A percentile compares a stretch with the other conserved stretches of the same genome.
Evolutionary conservation across 1,284 basidiomycete species (phyloP).

Genomic region (Retiboletus flavoniger): DNA sequence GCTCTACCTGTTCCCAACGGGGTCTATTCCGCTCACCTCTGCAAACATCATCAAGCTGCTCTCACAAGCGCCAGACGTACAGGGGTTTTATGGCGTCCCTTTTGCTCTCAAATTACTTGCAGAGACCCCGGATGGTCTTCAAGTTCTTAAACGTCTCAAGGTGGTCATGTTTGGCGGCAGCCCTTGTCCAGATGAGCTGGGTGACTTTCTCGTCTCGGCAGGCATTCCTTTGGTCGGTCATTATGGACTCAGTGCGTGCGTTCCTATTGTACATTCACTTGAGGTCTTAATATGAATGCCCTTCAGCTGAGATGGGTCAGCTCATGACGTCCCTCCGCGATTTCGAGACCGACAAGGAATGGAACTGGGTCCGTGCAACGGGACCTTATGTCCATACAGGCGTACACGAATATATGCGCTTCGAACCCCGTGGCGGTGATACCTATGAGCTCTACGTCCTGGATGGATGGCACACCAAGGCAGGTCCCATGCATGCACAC

Average conservation of each 20-base stretch:
- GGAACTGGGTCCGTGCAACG: slow-evolving; percentile 54
- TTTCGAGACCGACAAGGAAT: slow-evolving; percentile 53
- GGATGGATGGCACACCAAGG: slow-evolving; percentile 57
- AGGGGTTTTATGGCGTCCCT: slow-evolving; percentile 22
- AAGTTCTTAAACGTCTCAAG: slow-evolving; percentile 47
- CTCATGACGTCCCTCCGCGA: slow-evolving; percentile 53
- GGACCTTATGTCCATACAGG: slow-evolving; percentile 30
- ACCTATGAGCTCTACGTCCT: slow-evolving; percentile 55
- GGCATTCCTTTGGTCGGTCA: slow-evolving; percentile 55
- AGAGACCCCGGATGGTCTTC: slow-evolving; percentile 50
- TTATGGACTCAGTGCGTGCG: slow-evolving; percentile 46
- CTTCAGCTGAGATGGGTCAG: slow-evolving; percentile 37
- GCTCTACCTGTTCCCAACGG: slow-evolving; percentile 51
- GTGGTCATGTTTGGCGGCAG: slow-evolving; percentile 51
- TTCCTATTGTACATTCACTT: neutral
- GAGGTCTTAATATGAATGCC: neutral
- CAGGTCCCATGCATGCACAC: slow-evolving; percentile 11
- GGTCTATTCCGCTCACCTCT: slow-evolving; percentile 50
- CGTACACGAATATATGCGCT: slow-evolving; percentile 39
- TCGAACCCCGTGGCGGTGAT: slow-evolving; percentile 44
- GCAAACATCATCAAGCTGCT: slow-evolving; percentile 43
- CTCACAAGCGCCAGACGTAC: slow-evolving; percentile 17
- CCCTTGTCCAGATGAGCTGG: slow-evolving; percentile 49
- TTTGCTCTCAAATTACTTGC: slow-evolving; percentile 44
- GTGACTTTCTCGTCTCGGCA: slow-evolving; percentile 50